Conservation (phyloP, 2,329 filamentous ascomycete species). For the Periconia sp. region DNA sequence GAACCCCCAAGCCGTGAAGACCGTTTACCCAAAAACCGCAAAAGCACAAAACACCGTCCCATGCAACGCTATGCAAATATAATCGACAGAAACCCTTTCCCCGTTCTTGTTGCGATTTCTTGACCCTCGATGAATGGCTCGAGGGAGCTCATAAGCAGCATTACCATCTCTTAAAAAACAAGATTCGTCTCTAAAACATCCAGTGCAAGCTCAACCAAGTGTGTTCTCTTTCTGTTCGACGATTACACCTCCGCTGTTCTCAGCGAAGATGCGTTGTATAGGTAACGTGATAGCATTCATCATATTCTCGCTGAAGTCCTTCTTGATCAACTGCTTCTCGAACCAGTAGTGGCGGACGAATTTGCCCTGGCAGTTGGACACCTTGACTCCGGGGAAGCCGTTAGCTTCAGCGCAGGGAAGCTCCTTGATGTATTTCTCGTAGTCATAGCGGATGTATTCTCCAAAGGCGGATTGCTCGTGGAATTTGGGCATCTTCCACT, state of each 20-base stretch:
- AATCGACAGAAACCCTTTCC: conserved; percentile 8
- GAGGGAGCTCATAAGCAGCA: too few species aligned
- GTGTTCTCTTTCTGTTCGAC: conserved; percentile 37
- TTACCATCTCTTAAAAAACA: conserved; percentile 39
- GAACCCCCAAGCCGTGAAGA: conserved; percentile 6
- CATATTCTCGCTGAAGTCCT: conserved; percentile 42
- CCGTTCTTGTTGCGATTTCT: conserved; percentile 42
- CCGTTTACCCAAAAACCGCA: conserved; percentile 9
- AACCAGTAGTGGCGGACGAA: conserved; percentile 48
- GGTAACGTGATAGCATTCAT: conserved; percentile 46
- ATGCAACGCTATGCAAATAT: conserved; percentile 32
- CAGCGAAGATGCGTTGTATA: conserved; percentile 42
- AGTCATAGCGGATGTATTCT: conserved; percentile 48
- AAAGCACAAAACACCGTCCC: conserved; percentile 28
- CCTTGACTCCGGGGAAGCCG: conserved; percentile 42
- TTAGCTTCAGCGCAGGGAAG: conserved; percentile 47
- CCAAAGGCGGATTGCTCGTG: conserved; percentile 49
- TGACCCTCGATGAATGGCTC: too few species aligned
- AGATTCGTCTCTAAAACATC: too few species aligned
- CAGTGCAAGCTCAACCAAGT: conserved; percentile 33
- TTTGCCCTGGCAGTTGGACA: conserved; percentile 44
- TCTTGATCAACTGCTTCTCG: conserved; percentile 41
- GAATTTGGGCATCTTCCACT: conserved; percentile 46
- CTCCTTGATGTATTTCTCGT: conserved; percentile 45
- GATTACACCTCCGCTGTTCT: conserved; percentile 33